phyloP scores from a whole-genome alignment of 2,329 filamentous ascomycete genomes.

The Xylariomycetidae sp. region DNA sequence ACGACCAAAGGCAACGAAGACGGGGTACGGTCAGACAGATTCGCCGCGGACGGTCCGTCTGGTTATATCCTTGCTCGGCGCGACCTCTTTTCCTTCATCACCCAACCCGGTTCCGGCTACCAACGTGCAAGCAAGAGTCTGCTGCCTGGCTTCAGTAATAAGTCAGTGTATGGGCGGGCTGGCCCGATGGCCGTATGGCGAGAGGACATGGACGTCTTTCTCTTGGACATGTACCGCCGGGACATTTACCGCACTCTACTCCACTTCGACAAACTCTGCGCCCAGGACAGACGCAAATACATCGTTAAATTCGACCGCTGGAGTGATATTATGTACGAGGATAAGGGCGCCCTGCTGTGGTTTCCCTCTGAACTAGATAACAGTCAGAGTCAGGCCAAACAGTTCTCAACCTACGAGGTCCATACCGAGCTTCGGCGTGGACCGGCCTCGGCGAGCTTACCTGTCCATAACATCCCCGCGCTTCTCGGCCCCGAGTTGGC shows the following conservation, averaged over 20 bases:
- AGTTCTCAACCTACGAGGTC: constrained; percentile 41
- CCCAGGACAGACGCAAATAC: constrained; percentile 27
- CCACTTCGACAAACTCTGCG: constrained; percentile 28
- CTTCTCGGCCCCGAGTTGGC: constrained; percentile 46
- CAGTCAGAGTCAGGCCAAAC: constrained; percentile 18
- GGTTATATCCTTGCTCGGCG: constrained; percentile 28
- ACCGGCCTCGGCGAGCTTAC: constrained; percentile 28
- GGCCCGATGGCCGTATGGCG: constrained; percentile 36
- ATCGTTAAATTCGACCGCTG: constrained; percentile 36
- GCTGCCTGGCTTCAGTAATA: too few relatives aligned
- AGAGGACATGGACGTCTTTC: constrained; percentile 47
- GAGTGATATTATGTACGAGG: constrained; percentile 34
- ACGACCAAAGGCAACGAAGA: neutral
- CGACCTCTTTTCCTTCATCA: constrained; percentile 26
- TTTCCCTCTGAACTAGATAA: constrained; percentile 12
- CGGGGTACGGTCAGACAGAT: neutral
- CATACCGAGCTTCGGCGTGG: constrained; percentile 12
- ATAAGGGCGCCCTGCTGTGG: constrained; percentile 43
- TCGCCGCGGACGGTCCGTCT: constrained; percentile 14
- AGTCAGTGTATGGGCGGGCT: too few relatives aligned
- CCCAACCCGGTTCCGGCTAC: too few relatives aligned
- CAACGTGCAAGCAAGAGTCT: too few relatives aligned
- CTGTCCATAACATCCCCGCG: constrained; percentile 46
- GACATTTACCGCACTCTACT: constrained; percentile 40
- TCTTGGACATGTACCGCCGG: constrained; percentile 45